Percentiles rank a stretch among this genome's conserved stretches.
Conservation (phyloP, 345 rosid species). For the Pistacia atlantica region DNA sequence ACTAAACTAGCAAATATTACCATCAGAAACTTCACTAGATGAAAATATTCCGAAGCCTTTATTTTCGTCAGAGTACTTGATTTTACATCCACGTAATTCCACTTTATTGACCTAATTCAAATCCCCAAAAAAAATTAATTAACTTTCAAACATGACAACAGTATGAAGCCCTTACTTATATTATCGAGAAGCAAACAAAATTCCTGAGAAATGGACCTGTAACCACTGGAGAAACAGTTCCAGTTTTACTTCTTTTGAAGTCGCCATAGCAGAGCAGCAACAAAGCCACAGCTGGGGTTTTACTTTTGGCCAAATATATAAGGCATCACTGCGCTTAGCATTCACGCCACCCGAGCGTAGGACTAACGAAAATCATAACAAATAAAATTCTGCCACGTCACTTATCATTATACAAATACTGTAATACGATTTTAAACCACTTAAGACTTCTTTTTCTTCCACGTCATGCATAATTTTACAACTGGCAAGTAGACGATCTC, state of each 20-base stretch:
- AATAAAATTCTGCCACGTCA: background rate
- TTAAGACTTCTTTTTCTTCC: too few relatives aligned
- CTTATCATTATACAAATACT: too few relatives aligned
- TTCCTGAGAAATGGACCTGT: constrained; percentile 34
- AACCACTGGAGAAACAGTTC: constrained; percentile 66
- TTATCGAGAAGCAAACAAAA: background rate
- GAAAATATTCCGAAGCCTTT: constrained; percentile 82
- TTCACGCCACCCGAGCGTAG: background rate
- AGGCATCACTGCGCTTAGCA: background rate
- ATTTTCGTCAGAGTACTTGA: constrained; percentile 51
- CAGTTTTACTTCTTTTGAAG: constrained; percentile 48
- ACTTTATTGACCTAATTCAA: constrained; percentile 61
- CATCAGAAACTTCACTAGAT: constrained; percentile 44
- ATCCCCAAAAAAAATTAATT: too few relatives aligned
- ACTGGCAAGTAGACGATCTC: too few relatives aligned
- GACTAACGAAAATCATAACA: background rate
- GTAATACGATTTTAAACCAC: too few relatives aligned
- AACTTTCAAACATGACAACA: too few relatives aligned
- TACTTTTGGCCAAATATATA: background rate
- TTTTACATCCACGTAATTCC: constrained; percentile 69
- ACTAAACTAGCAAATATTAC: constrained; percentile 22
- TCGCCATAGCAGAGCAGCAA: constrained; percentile 35
- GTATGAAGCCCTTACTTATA: background rate
- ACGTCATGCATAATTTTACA: too few relatives aligned
- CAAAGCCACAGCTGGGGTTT: background rate